These are phyloP conservation scores for Pythium brachiatum DNA, from an alignment of 352 stramenopile genomes.

Conservation along the genomic window DNA sequence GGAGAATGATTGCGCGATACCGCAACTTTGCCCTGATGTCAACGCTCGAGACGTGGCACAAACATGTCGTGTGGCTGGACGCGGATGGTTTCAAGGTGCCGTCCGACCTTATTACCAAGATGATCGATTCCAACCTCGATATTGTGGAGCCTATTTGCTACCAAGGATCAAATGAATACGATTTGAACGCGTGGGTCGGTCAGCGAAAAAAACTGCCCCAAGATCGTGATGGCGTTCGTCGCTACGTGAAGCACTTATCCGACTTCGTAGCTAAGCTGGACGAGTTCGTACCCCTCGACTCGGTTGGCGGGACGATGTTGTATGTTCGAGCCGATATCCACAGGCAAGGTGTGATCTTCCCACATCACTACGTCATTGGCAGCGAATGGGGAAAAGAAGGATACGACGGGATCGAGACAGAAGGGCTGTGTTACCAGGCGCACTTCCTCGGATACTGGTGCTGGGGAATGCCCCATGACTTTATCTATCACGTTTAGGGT, in stretches of 20 bases:
- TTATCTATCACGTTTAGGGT: slow-evolving; percentile 30
- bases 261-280: slow-evolving; percentile 10
- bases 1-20: slow-evolving; percentile 46
- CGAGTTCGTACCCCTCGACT: slow-evolving; percentile 36
- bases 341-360: slow-evolving; percentile 43
- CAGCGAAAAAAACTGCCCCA: slow-evolving; percentile 14
- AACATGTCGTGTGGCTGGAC: slow-evolving; percentile 45
- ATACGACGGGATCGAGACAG: slow-evolving; percentile 52
- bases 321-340: slow-evolving; percentile 48
- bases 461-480: slow-evolving; percentile 47
- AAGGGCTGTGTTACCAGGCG: slow-evolving; percentile 47
- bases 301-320: slow-evolving; percentile 46
- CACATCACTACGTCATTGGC: slow-evolving; percentile 40
- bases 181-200: slow-evolving; percentile 31
- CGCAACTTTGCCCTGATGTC: slow-evolving; percentile 40
- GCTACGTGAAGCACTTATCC: slow-evolving; percentile 9
- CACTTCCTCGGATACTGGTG: slow-evolving; percentile 49
- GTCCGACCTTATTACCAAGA: slow-evolving; percentile 28
- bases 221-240: neutral
- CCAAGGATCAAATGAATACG: slow-evolving; percentile 31
- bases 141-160: slow-evolving; percentile 28
- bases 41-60: slow-evolving; percentile 36
- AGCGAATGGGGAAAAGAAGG: slow-evolving; percentile 39
- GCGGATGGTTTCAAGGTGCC: slow-evolving; percentile 36
- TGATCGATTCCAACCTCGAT: slow-evolving; percentile 27